Conservation (phyloP, 192 early-diverging fungal species). For the Dimargaris cristalligena region DNA sequence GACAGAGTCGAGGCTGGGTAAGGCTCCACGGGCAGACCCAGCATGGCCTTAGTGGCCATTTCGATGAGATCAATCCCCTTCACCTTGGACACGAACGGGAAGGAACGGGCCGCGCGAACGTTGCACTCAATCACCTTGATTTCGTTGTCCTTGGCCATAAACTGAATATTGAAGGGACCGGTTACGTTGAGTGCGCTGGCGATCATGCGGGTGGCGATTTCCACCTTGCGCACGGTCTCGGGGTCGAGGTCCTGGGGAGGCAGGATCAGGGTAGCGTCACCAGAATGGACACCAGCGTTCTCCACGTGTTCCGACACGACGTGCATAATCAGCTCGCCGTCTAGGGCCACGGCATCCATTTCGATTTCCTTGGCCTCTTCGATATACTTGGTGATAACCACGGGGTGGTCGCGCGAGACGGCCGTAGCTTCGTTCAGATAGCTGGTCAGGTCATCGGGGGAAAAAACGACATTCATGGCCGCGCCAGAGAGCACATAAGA, state of each 20-base stretch:
- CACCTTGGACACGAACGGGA: conserved; percentile 97
- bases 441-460: conserved; percentile 59
- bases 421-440: conserved; percentile 81
- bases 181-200: conserved; percentile 86
- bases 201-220: conserved; percentile 79
- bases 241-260: conserved; percentile 92
- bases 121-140: conserved; percentile 99
- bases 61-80: conserved; percentile 88
- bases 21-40: conserved; percentile 57
- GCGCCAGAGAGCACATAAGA: conserved; percentile 97
- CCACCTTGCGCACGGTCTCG: conserved; percentile 85
- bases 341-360: conserved; percentile 91
- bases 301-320: conserved; percentile 97
- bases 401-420: conserved; percentile 85
- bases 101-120: conserved; percentile 86
- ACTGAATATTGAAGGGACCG: conserved; percentile 98
- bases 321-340: conserved; percentile 86
- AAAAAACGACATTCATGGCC: conserved; percentile 96
- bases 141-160: conserved; percentile 98
- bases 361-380: conserved; percentile 98
- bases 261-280: conserved; percentile 89
- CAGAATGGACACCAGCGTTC: conserved; percentile 98
- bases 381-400: conserved; percentile 97
- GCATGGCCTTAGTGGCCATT: conserved; percentile 90
- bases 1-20: conserved; percentile 54